A percentile compares a stretch with the other conserved stretches of the same genome.
phyloP scores from a whole-genome alignment of 192 early-diverging fungal species.

The Obelidium mucronatum region DNA sequence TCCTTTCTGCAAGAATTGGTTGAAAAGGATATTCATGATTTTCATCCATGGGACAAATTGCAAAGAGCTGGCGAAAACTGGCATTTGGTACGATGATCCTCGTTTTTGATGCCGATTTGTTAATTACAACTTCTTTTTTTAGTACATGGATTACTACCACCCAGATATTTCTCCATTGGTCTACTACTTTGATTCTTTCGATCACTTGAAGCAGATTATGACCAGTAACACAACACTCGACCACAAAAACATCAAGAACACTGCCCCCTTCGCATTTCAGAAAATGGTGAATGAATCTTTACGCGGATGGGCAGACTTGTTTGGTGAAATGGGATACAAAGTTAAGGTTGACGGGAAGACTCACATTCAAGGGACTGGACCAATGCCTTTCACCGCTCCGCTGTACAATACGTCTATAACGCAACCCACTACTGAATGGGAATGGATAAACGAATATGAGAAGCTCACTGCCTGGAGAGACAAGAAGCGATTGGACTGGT shows the following conservation, averaged over 20 bases:
- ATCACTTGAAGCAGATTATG: slow-evolving; percentile 15
- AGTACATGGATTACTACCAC: slow-evolving; percentile 37
- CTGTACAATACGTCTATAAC: neutral
- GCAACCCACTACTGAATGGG: neutral
- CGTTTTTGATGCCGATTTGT: too few species aligned
- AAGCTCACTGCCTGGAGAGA: neutral
- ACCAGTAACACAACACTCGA: neutral
- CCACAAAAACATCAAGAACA: slow-evolving; percentile 12
- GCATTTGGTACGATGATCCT: too few species aligned
- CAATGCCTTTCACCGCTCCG: neutral
- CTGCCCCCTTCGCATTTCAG: slow-evolving; percentile 4
- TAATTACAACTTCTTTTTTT: too few species aligned
- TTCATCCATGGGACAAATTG: slow-evolving; percentile 19
- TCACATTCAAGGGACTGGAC: neutral
- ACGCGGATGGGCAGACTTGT: slow-evolving; percentile 25
- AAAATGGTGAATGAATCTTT: neutral
- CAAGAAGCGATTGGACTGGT: neutral
- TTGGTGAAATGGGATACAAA: slow-evolving; percentile 5
- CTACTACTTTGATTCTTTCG: slow-evolving; percentile 34
- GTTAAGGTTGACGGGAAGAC: neutral
- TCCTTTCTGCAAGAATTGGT: slow-evolving; percentile 23
- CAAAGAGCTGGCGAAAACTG: slow-evolving; percentile 18
- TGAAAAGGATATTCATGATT: slow-evolving; percentile 12
- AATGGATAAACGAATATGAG: neutral
- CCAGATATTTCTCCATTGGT: slow-evolving; percentile 28